Base-by-base conservation (phyloP, 2,329 filamentous ascomycete species). In the Geosmithia putterillii region DNA sequence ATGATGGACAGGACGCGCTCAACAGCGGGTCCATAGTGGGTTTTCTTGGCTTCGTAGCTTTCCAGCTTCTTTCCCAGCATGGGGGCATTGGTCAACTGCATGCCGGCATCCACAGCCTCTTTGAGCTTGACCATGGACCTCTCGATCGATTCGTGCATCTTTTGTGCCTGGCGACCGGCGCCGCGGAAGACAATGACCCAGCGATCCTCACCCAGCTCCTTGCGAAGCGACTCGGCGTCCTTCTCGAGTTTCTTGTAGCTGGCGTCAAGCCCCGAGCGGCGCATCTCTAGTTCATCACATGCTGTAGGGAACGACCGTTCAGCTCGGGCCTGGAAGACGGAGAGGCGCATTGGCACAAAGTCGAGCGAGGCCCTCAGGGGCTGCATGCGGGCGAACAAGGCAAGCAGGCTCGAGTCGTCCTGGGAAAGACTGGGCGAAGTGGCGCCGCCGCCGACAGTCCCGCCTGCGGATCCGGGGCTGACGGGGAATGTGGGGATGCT, bases 161-260 rank as follows among this genome's bases (percentile, higher is more conserved):
- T 95, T 52, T 92, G 79, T 4, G 92, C 90, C 62, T 95, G 88
- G 45, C 83, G 76, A 14, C 88, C 89, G 15, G 92, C 92, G 50
- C 92, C 90, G 45, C 90, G 79, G 66, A 98, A 98, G 32, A 96
- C 89, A 43, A 94, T 74, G 38, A 98, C 81, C 92, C 92, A 98
- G 45, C 88, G 81, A 57, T 98, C 92, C 59, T 98, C 92, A 22
- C 88, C 88, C 4, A 98, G 70, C 59, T 98, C 92, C 57, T 88
- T 84, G 49, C 89, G 76, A 40, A 98, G 63, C 2, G 85, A 84
- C 55, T 96, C 89, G 9, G 90, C 89, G 58, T 98, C 92, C 47
- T 80, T 79, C 59, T 95, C 86, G 2, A 98, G 74, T 57, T 84
- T 88, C 63, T 81, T 84, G 73, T 92, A 96, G 55, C 78, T 83